Conservation (phyloP, 75 land plant species). For the Cupressus sempervirens region DNA sequence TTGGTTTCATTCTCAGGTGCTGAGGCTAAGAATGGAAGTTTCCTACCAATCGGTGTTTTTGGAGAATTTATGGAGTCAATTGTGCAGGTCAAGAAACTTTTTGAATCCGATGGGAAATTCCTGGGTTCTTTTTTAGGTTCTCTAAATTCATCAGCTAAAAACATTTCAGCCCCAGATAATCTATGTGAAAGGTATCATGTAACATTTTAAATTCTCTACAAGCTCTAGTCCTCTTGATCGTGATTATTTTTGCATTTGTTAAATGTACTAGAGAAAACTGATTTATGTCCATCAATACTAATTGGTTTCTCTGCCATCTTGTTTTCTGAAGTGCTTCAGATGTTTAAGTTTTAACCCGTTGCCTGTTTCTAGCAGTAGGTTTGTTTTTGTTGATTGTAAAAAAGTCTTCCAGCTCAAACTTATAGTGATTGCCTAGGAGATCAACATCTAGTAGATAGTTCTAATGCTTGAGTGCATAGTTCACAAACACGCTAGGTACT, state of each 20-base stretch:
- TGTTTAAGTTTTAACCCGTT: neutral
- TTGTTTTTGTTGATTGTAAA: neutral
- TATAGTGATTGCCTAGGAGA: neutral
- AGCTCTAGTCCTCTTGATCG: neutral
- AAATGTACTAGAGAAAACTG: neutral
- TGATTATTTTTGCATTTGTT: neutral
- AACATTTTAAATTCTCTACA: neutral
- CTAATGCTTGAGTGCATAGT: too few relatives aligned
- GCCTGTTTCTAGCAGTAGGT: neutral
- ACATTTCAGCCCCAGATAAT: slow-evolving; percentile 30
- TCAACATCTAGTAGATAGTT: neutral
- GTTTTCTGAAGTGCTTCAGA: neutral
- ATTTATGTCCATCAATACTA: neutral
- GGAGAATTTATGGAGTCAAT: slow-evolving; percentile 41
- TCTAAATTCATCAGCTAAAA: slow-evolving; percentile 23
- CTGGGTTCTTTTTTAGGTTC: slow-evolving; percentile 39
- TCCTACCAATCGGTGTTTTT: slow-evolving; percentile 23
- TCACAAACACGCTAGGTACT: too few relatives aligned
- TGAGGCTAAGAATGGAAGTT: slow-evolving; percentile 5
- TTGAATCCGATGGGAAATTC: slow-evolving; percentile 47
- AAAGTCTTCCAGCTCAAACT: neutral
- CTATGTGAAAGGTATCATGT: slow-evolving; percentile 28
- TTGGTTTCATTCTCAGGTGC: slow-evolving; percentile 16
- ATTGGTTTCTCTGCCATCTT: neutral
- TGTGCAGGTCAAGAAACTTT: slow-evolving; percentile 32